phyloP scores from a whole-genome alignment of 2,329 filamentous ascomycete species.

The Lachnellula cervina region DNA sequence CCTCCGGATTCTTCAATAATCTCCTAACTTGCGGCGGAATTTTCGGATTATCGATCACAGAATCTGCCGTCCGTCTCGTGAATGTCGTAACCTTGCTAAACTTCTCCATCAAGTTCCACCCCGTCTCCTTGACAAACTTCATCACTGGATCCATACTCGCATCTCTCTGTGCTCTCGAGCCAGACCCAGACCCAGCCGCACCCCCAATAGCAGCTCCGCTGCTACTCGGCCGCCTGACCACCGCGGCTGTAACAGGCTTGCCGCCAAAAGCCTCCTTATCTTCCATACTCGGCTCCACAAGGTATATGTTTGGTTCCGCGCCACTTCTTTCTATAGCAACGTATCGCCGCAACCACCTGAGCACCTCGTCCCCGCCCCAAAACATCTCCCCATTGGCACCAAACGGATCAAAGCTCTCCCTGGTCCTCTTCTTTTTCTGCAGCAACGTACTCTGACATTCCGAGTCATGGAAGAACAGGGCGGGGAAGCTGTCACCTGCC shows the following conservation, averaged over 20 bases:
- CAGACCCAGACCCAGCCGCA: slow-evolving; percentile 33
- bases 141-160: slow-evolving; percentile 87
- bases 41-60: slow-evolving; percentile 85
- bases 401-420: slow-evolving; percentile 87
- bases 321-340: slow-evolving; percentile 75
- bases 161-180: slow-evolving; percentile 45
- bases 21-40: slow-evolving; percentile 83
- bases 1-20: slow-evolving; percentile 83
- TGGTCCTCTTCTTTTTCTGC: slow-evolving; percentile 81
- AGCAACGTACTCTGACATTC: slow-evolving; percentile 95
- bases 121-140: slow-evolving; percentile 88
- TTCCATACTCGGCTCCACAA: slow-evolving; percentile 81
- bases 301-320: slow-evolving; percentile 84
- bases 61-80: slow-evolving; percentile 84
- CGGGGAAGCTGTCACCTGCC: slow-evolving; percentile 87
- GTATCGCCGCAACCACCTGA: slow-evolving; percentile 86
- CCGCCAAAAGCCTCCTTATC: slow-evolving; percentile 71
- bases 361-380: slow-evolving; percentile 94
- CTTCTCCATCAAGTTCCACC: slow-evolving; percentile 95
- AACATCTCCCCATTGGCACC: slow-evolving; percentile 81
- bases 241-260: slow-evolving; percentile 40
- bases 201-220: slow-evolving; percentile 31
- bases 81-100: slow-evolving; percentile 97
- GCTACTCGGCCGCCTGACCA: slow-evolving; percentile 33
- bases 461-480: slow-evolving; percentile 94